A percentile compares a stretch with the other conserved stretches of the same genome.
Evolutionary conservation across 1,284 basidiomycete genomes (phyloP).

Genomic region (Papiliotrema nemorosa): DNA sequence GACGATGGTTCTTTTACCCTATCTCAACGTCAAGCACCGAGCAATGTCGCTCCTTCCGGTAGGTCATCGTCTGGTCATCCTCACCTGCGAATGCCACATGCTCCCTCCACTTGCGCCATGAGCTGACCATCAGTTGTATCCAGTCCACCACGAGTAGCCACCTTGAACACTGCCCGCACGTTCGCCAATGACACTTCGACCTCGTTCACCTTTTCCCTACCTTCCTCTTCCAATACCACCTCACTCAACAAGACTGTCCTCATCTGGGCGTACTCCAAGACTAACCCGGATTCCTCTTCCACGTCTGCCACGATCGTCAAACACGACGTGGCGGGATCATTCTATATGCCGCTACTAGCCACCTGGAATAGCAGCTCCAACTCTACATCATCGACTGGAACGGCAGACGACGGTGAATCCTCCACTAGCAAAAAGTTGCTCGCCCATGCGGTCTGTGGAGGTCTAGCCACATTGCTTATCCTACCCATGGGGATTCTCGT

Average conservation of each 20-base stretch:
- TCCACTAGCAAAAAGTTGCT: constrained; percentile 47
- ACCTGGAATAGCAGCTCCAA: constrained; percentile 13
- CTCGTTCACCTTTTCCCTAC: constrained; percentile 54
- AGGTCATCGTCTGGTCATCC: constrained; percentile 1
- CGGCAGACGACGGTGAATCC: not conserved
- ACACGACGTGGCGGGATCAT: constrained; percentile 51
- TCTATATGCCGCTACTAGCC: constrained; percentile 52
- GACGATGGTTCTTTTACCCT: constrained; percentile 57
- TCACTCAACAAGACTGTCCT: constrained; percentile 45
- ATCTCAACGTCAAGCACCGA: constrained; percentile 57
- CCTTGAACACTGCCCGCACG: constrained; percentile 46
- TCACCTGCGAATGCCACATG: not conserved
- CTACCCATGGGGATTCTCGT: constrained; percentile 60
- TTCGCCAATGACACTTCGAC: constrained; percentile 30
- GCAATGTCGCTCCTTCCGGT: constrained; percentile 55
- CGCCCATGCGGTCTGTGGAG: constrained; percentile 58
- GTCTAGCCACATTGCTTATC: constrained; percentile 58
- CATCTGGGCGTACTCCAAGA: constrained; percentile 55
- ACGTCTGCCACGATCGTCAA: constrained; percentile 50
- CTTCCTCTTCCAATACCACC: constrained; percentile 52
- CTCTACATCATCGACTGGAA: not conserved
- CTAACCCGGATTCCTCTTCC: constrained; percentile 50
- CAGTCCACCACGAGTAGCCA: constrained; percentile 55
- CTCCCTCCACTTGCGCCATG: not conserved
- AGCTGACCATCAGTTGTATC: constrained; percentile 18